Percentiles rank a stretch among this genome's conserved stretches.
Conservation (phyloP, 305 asterid genomes). For the Solanum chacoense region DNA sequence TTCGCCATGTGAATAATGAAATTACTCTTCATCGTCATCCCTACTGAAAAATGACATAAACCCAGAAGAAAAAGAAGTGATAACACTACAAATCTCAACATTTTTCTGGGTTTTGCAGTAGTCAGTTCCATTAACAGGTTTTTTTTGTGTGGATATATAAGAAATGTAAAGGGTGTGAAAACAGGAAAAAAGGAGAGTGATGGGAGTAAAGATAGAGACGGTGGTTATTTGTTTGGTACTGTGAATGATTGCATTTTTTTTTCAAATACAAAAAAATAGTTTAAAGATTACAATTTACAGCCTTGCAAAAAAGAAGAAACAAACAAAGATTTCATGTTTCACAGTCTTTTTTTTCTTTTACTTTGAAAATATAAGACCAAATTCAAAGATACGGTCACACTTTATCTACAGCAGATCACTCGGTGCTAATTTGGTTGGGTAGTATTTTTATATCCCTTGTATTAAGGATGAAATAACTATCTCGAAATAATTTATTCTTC, state of each 20-base stretch:
- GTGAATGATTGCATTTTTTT: not conserved
- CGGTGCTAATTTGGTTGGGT: not conserved
- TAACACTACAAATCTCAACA: not conserved
- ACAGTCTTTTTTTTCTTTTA: not conserved
- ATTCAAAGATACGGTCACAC: not conserved
- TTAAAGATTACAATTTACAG: not conserved
- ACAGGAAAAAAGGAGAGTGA: not conserved
- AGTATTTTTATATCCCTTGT: not conserved
- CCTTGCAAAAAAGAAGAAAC: not conserved
- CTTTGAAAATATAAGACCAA: not conserved
- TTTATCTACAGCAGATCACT: not conserved
- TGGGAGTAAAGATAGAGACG: not conserved
- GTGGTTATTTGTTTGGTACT: not conserved
- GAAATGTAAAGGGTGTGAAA: not conserved
- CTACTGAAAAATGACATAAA: not conserved
- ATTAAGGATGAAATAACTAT: not conserved
- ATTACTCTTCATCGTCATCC: constrained; percentile 18
- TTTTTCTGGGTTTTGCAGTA: not conserved
- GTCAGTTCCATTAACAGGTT: not conserved
- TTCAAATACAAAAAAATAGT: not conserved
- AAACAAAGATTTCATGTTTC: not conserved
- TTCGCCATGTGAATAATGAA: constrained; percentile 81
- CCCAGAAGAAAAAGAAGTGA: constrained; percentile 5
- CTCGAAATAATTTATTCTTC: not conserved
- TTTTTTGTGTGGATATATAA: constrained; percentile 9